Base-by-base conservation (phyloP, 1,284 basidiomycete species). In the Malassezia dermatis region DNA sequence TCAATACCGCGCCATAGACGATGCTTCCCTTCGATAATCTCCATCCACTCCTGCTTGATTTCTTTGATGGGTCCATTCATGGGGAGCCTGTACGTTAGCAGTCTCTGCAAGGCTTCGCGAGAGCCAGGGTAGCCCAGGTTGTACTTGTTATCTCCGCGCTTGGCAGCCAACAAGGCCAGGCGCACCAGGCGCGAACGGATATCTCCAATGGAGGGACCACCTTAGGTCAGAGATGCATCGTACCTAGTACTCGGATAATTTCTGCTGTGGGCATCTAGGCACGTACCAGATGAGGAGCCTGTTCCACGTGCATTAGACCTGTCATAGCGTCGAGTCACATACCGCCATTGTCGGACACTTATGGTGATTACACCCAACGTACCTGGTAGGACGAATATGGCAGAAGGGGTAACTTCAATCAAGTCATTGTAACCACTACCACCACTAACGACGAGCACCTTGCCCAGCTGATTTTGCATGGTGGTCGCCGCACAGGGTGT, bases 21-120 rank as follows among this genome's bases (percentile, higher is more conserved):
- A 67, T 88, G 90, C 26, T 80, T 80, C 0, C 93, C 93, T 77
- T 96, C 91, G 12, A 96, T 86, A 58, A 96, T 89, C 59, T 88
- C 84, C 61, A 86, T 79, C 89, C 90, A 95, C 64, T 88, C 81
- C 28, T 88, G 86, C 58, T 88, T 82, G n/a, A 88, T 88, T 57
- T 84, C 82, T 46, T 81, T 80, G 63, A 89, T 86, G 0, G 82
- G 77, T 15, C 79, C 81, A 23, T 81, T 78, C 0, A 81, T 76
- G 3, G 88, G 85, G 31, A 94, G 80, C 1, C 90, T 83, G 73
- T 91, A 84, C 1, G 86, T 82, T 41, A 95, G 80, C 8, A 95
- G 79, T 37, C 79, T 79, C 51, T 83, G 83, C 59, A 89, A 86
- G 11, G 84, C 82, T 26, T 65, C 53, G 45, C 68, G 48, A 39